Base-by-base conservation (phyloP, 1,139 yeast genomes). In the Debaryomycetaceae sp. region DNA sequence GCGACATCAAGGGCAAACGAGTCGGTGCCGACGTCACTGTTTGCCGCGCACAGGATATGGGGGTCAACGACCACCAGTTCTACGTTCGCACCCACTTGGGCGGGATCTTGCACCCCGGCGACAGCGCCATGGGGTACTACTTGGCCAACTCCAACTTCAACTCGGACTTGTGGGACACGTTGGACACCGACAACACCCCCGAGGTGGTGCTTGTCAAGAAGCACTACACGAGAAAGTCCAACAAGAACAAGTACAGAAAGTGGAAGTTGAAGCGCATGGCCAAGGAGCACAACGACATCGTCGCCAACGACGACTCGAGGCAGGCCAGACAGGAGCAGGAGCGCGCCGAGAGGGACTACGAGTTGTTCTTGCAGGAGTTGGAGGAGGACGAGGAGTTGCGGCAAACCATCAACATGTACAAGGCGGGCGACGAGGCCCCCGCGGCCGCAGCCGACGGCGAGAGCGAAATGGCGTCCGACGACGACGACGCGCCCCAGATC, bases 221-320 rank as follows among this genome's bases (percentile, higher is more conserved):
- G 57, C 75, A 78, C 56, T 91, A 88, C 65, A 72, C 82, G 34
- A 83, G 93, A 68, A 81, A 83, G 63, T 70, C 79, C 31, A 76
- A 75, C 65, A 83, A 81, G 63, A 60, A 75, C 39, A 83, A 81
- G 75, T 77, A 80, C 68, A 81, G 95, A 69, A 73, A 72, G 59
- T 91, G 97, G 97, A 89, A 84, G 65, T 78, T 91, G 63, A 86
- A 85, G 81, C 83, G 97, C 72, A 88, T 91, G 96, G 97, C 97
- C 28, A 83, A 72, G 56, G 97, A 91, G 62, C 95, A 89, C 59
- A 76, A 77, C 46, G 95, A 85, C 48, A 78, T 83, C 42, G 88
- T 82, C 34, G 95, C 94, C 34, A 69, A 75, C 44, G 80, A 75
- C 42, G 86, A 80, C 47, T 73, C 84, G 4, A 78, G 86, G 66